Percentiles rank a stretch among this genome's conserved stretches.
Evolutionary conservation across 2,329 filamentous ascomycete genomes (phyloP).

Genomic region (Aspergillus brunneoviolaceus): DNA sequence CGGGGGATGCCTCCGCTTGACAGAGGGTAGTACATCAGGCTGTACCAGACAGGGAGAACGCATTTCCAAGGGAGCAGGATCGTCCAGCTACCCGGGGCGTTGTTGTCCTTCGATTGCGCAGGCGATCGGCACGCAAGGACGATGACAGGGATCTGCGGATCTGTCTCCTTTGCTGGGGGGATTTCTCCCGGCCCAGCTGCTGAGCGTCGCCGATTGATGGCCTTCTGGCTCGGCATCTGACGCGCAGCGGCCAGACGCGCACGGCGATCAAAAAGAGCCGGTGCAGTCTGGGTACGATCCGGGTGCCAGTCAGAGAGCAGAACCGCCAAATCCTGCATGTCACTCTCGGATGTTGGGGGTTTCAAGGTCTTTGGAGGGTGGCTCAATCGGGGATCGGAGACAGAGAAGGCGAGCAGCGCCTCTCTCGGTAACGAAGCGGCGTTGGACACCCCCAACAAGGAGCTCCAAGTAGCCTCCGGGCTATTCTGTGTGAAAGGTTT

Average conservation of each 20-base stretch:
- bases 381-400: conserved; percentile 75
- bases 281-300: conserved; percentile 52
- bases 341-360: conserved; percentile 37
- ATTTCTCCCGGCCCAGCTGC: conserved; percentile 62
- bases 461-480: conserved; percentile 43
- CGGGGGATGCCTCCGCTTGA: conserved; percentile 76
- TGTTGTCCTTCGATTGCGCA: conserved; percentile 38
- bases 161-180: conserved; percentile 57
- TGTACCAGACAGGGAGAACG: conserved; percentile 81
- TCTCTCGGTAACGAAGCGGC: conserved; percentile 68
- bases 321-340: conserved; percentile 53
- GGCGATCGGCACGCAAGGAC: conserved; percentile 61
- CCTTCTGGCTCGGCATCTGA: conserved; percentile 71
- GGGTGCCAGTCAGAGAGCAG: conserved; percentile 67
- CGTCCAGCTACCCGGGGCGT: conserved; percentile 72
- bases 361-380: conserved; percentile 66
- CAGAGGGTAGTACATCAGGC: conserved; percentile 76
- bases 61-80: conserved; percentile 88
- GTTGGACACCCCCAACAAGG: conserved; percentile 58
- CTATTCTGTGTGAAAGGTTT: conserved; percentile 25
- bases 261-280: conserved; percentile 66
- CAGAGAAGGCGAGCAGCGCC: conserved; percentile 68
- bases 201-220: conserved; percentile 74
- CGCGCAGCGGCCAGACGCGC: conserved; percentile 64
- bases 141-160: conserved; percentile 76